Conservation (phyloP, 257 asterid species). For the Solanum tarijense region DNA sequence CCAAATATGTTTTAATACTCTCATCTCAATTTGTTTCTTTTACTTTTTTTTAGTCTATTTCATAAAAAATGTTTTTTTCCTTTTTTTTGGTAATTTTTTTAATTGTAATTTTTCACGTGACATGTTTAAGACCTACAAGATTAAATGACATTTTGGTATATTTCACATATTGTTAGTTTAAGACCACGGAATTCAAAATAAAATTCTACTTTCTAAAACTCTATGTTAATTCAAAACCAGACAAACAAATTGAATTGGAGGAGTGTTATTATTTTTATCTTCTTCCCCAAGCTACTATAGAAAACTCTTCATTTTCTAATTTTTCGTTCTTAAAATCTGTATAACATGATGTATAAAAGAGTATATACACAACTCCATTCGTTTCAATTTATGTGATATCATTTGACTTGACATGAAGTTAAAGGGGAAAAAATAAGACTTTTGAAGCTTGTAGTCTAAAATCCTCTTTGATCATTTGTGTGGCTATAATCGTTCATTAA, state of each 20-base stretch:
- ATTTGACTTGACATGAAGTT: not conserved
- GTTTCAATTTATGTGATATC: too few species aligned
- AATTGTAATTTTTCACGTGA: not conserved
- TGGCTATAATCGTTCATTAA: too few species aligned
- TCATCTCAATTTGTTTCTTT: not conserved
- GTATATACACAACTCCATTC: not conserved
- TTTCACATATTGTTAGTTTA: not conserved
- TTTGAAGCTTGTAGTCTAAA: too few species aligned
- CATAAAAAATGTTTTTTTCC: too few species aligned
- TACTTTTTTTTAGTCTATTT: not conserved
- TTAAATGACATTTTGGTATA: too few species aligned
- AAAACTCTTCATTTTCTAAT: not conserved
- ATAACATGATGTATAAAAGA: not conserved
- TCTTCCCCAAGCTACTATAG: not conserved
- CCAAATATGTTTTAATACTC: not conserved
- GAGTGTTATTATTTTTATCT: not conserved
- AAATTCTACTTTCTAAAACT: too few species aligned
- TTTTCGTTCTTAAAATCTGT: not conserved
- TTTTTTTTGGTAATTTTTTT: too few species aligned
- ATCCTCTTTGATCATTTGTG: too few species aligned
- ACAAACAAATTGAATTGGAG: too few species aligned
- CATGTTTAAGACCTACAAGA: not conserved
- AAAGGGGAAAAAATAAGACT: too few species aligned
- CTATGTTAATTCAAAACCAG: not conserved
- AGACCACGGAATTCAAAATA: too few species aligned